Evolutionary conservation across 768 basidiomycete genomes (phyloP).

Genomic region (Boletus vinaceobasis): DNA sequence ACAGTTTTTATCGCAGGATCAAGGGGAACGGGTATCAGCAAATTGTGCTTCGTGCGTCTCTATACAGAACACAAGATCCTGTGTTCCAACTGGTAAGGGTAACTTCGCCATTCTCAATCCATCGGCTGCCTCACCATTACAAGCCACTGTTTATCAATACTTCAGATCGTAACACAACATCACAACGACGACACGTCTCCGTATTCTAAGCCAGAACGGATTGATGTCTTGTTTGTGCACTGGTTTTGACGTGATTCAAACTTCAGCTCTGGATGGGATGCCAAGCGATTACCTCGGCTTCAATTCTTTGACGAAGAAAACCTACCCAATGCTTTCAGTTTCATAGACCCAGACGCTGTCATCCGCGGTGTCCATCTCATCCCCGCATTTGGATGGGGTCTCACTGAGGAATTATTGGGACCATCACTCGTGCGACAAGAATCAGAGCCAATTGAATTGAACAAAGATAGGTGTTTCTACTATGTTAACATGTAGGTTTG

Average conservation of each 20-base stretch:
- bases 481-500: slow-evolving; percentile 16
- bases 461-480: slow-evolving; percentile 25
- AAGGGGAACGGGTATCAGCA: slow-evolving; percentile 10
- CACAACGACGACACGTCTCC: too few species aligned
- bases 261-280: too few species aligned
- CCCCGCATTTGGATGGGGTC: slow-evolving; percentile 33
- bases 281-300: too few species aligned
- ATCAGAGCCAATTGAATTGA: not conserved
- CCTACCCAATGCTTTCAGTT: slow-evolving; percentile 36
- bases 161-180: slow-evolving; percentile 39
- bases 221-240: slow-evolving; percentile 40
- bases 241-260: too few species aligned
- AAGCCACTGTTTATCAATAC: slow-evolving; percentile 57
- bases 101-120: slow-evolving; percentile 67
- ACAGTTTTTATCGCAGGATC: too few species aligned
- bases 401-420: not conserved
- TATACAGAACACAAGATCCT: slow-evolving; percentile 58
- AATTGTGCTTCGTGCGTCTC: slow-evolving; percentile 47
- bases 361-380: slow-evolving; percentile 41
- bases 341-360: slow-evolving; percentile 42
- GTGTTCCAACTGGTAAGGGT: slow-evolving; percentile 79
- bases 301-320: too few species aligned
- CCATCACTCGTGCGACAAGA: slow-evolving; percentile 1
- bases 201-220: slow-evolving; percentile 52
- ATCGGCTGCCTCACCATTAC: slow-evolving; percentile 43